Percentiles rank a stretch among this genome's conserved stretches.
These are phyloP conservation scores for Fusarium nanum DNA, from an alignment of 2,329 filamentous ascomycete genomes.

Conservation along the genomic window DNA sequence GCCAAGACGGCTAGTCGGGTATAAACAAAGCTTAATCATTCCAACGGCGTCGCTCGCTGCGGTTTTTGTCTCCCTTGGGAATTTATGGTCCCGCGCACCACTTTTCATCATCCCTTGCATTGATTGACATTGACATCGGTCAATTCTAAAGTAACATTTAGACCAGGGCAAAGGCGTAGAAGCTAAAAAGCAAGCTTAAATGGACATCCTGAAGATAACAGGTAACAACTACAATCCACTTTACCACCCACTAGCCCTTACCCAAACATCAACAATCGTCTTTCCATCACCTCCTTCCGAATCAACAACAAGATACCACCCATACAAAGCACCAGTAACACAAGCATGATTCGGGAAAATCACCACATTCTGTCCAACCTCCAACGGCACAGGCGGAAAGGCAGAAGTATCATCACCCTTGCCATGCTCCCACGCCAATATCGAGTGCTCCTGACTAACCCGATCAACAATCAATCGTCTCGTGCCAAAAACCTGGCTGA, in stretches of 20 bases:
- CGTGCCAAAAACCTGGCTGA: constrained; percentile 53
- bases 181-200: too few relatives aligned
- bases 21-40: neutral
- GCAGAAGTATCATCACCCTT: constrained; percentile 16
- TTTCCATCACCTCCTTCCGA: constrained; percentile 51
- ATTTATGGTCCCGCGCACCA: neutral
- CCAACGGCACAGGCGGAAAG: constrained; percentile 52
- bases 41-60: neutral
- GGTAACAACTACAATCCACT: too few relatives aligned
- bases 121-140: neutral
- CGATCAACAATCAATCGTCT: constrained; percentile 64
- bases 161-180: too few relatives aligned
- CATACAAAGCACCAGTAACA: constrained; percentile 69
- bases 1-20: neutral
- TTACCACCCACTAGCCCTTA: constrained; percentile 64
- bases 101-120: fast-evolving
- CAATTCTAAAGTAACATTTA: too few relatives aligned
- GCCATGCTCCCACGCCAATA: constrained; percentile 61
- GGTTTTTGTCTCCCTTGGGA: neutral
- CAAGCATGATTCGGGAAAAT: constrained; percentile 75
- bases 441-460: constrained; percentile 74
- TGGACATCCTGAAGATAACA: too few relatives aligned
- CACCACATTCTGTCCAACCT: constrained; percentile 56
- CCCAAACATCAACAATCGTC: constrained; percentile 68
- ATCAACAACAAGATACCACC: constrained; percentile 67